Percentiles rank a stretch among this genome's conserved stretches.
phyloP scores from a whole-genome alignment of 2,329 filamentous ascomycete genomes.

The Claviceps sp. region DNA sequence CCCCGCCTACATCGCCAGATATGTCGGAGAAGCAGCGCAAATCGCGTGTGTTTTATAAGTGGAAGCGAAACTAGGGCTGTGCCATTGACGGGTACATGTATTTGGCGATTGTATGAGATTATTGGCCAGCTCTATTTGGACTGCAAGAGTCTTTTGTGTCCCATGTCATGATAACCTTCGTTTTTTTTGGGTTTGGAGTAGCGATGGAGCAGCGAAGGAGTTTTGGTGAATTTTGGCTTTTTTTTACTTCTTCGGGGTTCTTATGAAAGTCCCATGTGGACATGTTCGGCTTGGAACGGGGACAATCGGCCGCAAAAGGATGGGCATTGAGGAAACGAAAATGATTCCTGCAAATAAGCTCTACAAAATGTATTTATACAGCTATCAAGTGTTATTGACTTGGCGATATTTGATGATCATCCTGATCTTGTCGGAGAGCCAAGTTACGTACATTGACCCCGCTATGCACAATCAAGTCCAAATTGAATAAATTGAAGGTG shows the following conservation, averaged over 20 bases:
- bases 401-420: too few relatives aligned
- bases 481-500: too few relatives aligned
- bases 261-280: background rate
- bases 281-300: background rate
- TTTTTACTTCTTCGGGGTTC: background rate
- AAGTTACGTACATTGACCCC: too few relatives aligned
- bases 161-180: too few relatives aligned
- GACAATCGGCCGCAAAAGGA: too few relatives aligned
- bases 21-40: conserved; percentile 16
- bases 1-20: conserved; percentile 23
- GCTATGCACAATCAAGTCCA: too few relatives aligned
- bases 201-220: conserved; percentile 10
- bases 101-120: conserved; percentile 4
- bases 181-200: background rate
- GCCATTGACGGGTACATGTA: background rate
- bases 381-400: too few relatives aligned
- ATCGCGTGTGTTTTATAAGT: conserved; percentile 10
- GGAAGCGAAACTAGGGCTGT: conserved; percentile 2
- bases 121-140: conserved; percentile 5
- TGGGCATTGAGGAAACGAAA: too few relatives aligned
- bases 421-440: too few relatives aligned
- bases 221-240: conserved; percentile 3
- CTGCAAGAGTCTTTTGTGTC: background rate
- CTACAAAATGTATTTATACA: too few relatives aligned
- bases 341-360: too few relatives aligned